These are phyloP conservation scores for Podaxis carcinomalis DNA, from an alignment of 768 basidiomycete genomes.

Conservation along the genomic window DNA sequence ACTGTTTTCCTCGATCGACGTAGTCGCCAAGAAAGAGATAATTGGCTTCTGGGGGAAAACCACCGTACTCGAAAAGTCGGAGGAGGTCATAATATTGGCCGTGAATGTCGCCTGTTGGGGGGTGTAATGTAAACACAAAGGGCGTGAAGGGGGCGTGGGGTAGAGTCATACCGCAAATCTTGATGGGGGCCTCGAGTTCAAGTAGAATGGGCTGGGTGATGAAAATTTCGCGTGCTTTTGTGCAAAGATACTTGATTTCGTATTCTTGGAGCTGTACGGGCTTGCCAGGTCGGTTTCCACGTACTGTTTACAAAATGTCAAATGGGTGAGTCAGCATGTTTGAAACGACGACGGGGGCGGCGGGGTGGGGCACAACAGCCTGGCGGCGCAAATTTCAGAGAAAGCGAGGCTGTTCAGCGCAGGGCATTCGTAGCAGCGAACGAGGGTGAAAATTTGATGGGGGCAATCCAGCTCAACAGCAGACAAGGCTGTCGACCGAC, in stretches of 20 bases:
- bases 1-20: conserved; percentile 98
- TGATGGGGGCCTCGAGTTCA: conserved; percentile 98
- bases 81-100: conserved; percentile 99
- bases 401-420: neutral
- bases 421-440: neutral
- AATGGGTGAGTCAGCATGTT: conserved; percentile 20
- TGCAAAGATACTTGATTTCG: conserved; percentile 99
- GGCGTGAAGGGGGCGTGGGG: neutral
- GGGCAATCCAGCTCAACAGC: neutral
- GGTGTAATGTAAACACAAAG: conserved; percentile 12
- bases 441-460: conserved; percentile 2
- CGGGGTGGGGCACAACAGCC: neutral
- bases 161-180: conserved; percentile 87
- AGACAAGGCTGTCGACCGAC: neutral
- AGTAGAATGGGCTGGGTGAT: conserved; percentile 98
- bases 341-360: conserved; percentile 3
- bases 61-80: conserved; percentile 97
- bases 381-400: neutral
- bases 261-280: conserved; percentile 97
- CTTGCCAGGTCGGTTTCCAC: conserved; percentile 97
- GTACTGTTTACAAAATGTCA: conserved; percentile 51
- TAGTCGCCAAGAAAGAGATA: conserved; percentile 99
- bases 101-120: conserved; percentile 84
- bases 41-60: conserved; percentile 99
- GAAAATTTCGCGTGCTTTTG: conserved; percentile 98